Base-by-base conservation (phyloP, 495 filamentous ascomycete genomes). In the Penicillium cataractarum region DNA sequence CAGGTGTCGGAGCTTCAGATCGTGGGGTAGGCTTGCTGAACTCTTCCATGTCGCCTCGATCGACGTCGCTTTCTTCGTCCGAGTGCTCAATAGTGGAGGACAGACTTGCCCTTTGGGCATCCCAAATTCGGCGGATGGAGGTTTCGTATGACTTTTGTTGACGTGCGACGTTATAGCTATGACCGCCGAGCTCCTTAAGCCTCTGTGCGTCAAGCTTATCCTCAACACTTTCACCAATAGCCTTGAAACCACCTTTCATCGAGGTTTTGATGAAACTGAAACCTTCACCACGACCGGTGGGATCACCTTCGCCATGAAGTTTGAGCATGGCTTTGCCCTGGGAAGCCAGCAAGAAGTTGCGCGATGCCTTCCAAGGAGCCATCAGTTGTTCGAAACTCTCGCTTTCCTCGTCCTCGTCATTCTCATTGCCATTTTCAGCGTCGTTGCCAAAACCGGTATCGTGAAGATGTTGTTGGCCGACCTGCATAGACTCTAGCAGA, bases 181-280 rank as follows among this genome's bases (percentile, higher is more conserved):
- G 95, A 2, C 95, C 94, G 35, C 93, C 92, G 62, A 93, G 91
- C 27, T 95, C 93, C 69, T 96, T 96, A 58, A 89, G 82, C 65
- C 90, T 86, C 63, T 90, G 84, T n/a, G 87, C 87, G 57, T 91
- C 90, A 40, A 96, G 86, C 61, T 92, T 96, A 52, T 96, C 92
- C 40, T 90, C 84, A 3, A 92, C 90, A 65, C 92, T 94, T 67
- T 97, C 92, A 10, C 94, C 90, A 60, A 92, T 83, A 32, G 92
- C 90, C 67, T 96, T 91, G 77, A 95, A 99, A 3, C 95, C 95
- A 50, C 95, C 95, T 74, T 99, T 99, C 95, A 99, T 99, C 13
- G 91, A 96, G 0, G 92, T 97, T 68, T 93, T 91, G 65, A 99
- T 89, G 73, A 97, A 97, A 72, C 89, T 97, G 79, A 97, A 94